Conservation (phyloP, 192 early-diverging fungal genomes). For the Geranomyces variabilis region DNA sequence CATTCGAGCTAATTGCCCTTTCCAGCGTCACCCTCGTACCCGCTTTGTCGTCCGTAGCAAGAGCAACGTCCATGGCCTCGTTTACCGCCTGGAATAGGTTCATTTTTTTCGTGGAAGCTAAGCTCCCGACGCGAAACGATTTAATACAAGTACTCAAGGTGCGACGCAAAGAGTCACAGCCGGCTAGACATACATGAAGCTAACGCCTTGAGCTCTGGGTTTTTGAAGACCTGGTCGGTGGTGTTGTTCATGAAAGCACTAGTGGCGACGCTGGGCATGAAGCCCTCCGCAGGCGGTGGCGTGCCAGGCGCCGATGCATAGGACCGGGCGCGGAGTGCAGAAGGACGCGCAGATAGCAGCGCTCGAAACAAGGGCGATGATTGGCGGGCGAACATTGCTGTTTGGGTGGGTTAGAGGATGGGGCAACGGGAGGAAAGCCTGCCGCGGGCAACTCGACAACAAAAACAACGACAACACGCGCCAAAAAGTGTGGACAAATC, state of each 20-base stretch:
- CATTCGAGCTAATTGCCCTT: neutral
- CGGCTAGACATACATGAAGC: neutral
- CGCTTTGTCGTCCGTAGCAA: slow-evolving; percentile 85
- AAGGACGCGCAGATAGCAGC: too few species aligned
- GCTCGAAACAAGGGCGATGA: too few species aligned
- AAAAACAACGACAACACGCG: too few species aligned
- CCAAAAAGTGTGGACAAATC: too few species aligned
- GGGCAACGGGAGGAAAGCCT: too few species aligned
- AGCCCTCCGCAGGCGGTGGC: slow-evolving; percentile 76
- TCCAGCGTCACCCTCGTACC: slow-evolving; percentile 43
- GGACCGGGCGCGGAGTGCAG: neutral
- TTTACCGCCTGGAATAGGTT: slow-evolving; percentile 95
- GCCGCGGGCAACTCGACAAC: too few species aligned
- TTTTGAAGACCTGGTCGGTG: slow-evolving; percentile 64
- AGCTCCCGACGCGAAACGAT: slow-evolving; percentile 37
- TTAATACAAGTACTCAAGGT: neutral
- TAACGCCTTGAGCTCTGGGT: slow-evolving; percentile 61
- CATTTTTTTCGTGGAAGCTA: slow-evolving; percentile 78
- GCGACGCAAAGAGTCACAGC: neutral
- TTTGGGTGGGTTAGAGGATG: too few species aligned
- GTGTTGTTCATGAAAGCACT: slow-evolving; percentile 81
- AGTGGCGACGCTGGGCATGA: slow-evolving; percentile 76
- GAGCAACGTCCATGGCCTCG: slow-evolving; percentile 86
- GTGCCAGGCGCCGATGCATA: slow-evolving; percentile 12
- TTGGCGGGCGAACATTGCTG: too few species aligned